Evolutionary conservation across 73 alveolate genomes (phyloP).

Genomic region (Symbiodinium pilosum): DNA sequence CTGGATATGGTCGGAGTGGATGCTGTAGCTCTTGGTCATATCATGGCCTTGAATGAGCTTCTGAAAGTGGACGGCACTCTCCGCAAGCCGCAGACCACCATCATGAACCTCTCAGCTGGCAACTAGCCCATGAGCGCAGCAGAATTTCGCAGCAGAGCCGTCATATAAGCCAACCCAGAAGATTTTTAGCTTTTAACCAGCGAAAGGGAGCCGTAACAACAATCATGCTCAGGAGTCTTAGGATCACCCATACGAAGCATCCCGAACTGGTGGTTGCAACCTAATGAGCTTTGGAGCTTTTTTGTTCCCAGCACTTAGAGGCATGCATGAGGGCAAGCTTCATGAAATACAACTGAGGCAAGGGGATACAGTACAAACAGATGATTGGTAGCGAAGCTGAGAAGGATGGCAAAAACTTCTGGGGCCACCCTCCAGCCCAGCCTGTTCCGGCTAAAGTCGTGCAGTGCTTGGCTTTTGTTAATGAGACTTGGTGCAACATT

Average conservation of each 20-base stretch:
- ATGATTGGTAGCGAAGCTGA: neutral
- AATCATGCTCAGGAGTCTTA: too few relatives aligned
- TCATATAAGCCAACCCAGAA: too few relatives aligned
- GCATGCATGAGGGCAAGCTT: too few relatives aligned
- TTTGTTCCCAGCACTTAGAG: too few relatives aligned
- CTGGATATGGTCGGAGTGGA: slow-evolving; percentile 18
- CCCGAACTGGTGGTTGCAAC: too few relatives aligned
- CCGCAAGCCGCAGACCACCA: neutral
- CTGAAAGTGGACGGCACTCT: neutral
- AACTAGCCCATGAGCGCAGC: too few relatives aligned
- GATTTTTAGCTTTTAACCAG: too few relatives aligned
- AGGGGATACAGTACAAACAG: slow-evolving; percentile 8
- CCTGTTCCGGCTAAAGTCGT: neutral
- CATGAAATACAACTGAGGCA: too few relatives aligned
- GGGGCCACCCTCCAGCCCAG: neutral
- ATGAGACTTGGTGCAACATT: slow-evolving; percentile 11
- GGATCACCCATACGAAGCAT: too few relatives aligned
- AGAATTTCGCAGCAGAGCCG: too few relatives aligned
- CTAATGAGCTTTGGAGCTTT: too few relatives aligned
- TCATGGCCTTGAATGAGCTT: slow-evolving; percentile 10
- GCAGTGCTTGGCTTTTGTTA: neutral
- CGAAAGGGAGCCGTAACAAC: too few relatives aligned
- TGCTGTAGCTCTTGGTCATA: slow-evolving; percentile 27
- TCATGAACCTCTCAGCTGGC: slow-evolving; percentile 27
- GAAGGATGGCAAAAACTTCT: slow-evolving; percentile 1